Percentiles rank a stretch among this genome's conserved stretches.
Evolutionary conservation across 495 filamentous ascomycete species (phyloP).

Genomic region (Viridothelium virens): DNA sequence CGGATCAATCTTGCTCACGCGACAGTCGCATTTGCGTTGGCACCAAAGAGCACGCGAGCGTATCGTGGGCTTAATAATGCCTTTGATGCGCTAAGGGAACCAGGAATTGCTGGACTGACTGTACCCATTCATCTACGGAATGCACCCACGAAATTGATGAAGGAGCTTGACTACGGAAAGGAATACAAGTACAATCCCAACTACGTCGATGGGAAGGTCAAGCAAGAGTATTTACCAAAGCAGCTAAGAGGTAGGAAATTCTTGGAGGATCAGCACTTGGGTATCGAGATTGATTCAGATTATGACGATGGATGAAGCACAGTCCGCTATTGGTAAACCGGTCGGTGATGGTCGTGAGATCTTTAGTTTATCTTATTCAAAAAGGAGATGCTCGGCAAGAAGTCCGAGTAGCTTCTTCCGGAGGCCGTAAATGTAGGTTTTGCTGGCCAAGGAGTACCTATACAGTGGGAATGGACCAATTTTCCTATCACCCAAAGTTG

Average conservation of each 20-base stretch:
- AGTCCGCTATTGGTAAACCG: conserved; percentile 12
- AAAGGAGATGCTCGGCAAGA: too few species aligned
- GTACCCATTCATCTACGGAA: conserved; percentile 86
- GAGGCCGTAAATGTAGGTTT: too few species aligned
- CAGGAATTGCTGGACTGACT: conserved; percentile 67
- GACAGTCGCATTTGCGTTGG: conserved; percentile 70
- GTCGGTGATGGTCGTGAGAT: not conserved
- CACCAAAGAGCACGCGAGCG: conserved; percentile 76
- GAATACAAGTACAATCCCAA: conserved; percentile 97
- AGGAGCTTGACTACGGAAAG: conserved; percentile 78
- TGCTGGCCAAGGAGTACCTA: too few species aligned
- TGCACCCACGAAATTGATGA: conserved; percentile 86
- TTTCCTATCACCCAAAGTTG: too few species aligned
- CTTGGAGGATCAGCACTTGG: conserved; percentile 75
- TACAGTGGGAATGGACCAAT: too few species aligned
- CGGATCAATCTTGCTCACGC: conserved; percentile 86
- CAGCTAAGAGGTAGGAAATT: conserved; percentile 60
- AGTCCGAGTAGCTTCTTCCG: too few species aligned
- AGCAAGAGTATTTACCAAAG: conserved; percentile 83
- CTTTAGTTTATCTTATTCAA: not conserved
- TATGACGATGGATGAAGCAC: not conserved
- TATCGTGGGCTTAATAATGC: conserved; percentile 80
- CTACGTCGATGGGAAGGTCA: conserved; percentile 73
- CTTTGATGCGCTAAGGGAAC: conserved; percentile 64
- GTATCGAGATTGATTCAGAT: conserved; percentile 65